Conservation (phyloP, 768 basidiomycete species). For the Calocybe indica region DNA sequence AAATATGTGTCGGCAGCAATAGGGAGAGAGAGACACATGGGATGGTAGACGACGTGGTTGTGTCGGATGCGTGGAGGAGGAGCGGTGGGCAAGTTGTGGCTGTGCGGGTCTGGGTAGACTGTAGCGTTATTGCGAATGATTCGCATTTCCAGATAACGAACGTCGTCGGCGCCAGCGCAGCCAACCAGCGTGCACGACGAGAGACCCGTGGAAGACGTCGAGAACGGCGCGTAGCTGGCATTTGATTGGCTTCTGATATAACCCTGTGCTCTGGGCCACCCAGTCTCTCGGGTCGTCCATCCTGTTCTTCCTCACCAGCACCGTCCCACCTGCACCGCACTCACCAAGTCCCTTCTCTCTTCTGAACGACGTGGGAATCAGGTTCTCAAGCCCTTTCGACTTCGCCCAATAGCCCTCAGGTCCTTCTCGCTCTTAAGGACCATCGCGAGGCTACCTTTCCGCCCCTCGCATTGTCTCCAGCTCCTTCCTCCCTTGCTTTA, state of each 20-base stretch:
- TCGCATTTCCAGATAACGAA: too few relatives aligned
- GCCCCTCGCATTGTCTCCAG: too few relatives aligned
- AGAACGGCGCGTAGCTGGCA: conserved; percentile 6
- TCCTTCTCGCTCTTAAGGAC: too few relatives aligned
- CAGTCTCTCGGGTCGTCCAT: conserved; percentile 35
- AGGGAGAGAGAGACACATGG: background rate
- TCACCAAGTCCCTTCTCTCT: conserved; percentile 3
- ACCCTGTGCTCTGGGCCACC: conserved; percentile 24
- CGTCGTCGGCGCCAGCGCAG: too few relatives aligned
- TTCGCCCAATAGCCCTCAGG: too few relatives aligned
- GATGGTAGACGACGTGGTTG: background rate
- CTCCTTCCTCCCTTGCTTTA: background rate
- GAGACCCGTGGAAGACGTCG: too few relatives aligned
- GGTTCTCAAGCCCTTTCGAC: conserved; percentile 10
- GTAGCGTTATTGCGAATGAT: too few relatives aligned
- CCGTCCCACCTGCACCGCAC: conserved; percentile 10
- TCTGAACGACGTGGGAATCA: conserved; percentile 13
- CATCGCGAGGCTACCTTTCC: too few relatives aligned
- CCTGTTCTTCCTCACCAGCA: conserved; percentile 18
- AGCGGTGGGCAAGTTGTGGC: conserved; percentile 6
- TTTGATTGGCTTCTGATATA: conserved; percentile 15
- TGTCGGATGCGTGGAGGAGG: background rate
- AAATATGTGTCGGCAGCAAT: background rate
- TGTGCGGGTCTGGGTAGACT: conserved; percentile 5
- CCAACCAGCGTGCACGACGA: too few relatives aligned